A percentile compares a stretch with the other conserved stretches of the same genome.
These are phyloP conservation scores for Erysimum cheiri DNA, from an alignment of 441 rosid species.

Conservation along the genomic window DNA sequence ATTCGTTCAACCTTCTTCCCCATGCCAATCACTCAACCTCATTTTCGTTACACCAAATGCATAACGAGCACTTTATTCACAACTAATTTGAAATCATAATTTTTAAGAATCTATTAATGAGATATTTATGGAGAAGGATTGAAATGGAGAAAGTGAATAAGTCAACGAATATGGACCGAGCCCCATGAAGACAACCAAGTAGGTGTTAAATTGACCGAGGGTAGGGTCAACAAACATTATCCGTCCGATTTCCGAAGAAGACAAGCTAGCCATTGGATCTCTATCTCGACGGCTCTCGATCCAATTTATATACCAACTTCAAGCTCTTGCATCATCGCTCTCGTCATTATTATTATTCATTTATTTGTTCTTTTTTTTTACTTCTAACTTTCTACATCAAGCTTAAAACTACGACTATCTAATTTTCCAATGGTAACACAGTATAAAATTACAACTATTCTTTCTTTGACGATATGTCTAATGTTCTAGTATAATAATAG, in stretches of 20 bases:
- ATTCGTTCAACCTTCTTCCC: neutral
- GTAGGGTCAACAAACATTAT: slow-evolving; percentile 34
- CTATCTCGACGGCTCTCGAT: slow-evolving; percentile 30
- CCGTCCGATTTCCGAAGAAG: slow-evolving; percentile 20
- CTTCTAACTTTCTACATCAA: slow-evolving; percentile 19
- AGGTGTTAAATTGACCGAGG: slow-evolving; percentile 40
- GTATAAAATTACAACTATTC: slow-evolving; percentile 16
- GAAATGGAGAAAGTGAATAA: neutral
- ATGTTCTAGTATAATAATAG: neutral
- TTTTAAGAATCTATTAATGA: neutral
- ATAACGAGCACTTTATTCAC: slow-evolving; percentile 7
- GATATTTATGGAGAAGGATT: slow-evolving; percentile 22
- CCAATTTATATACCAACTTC: slow-evolving; percentile 10
- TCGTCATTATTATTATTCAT: slow-evolving; percentile 36
- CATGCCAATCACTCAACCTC: slow-evolving; percentile 8
- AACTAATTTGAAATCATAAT: slow-evolving; percentile 23
- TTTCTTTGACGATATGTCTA: neutral
- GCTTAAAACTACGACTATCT: slow-evolving; percentile 21
- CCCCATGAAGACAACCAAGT: slow-evolving; percentile 35
- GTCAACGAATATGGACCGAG: slow-evolving; percentile 36
- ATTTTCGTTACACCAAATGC: slow-evolving; percentile 4
- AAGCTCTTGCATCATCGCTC: slow-evolving; percentile 39
- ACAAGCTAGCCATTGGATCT: slow-evolving; percentile 21
- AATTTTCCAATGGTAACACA: neutral
- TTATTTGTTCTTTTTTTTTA: slow-evolving; percentile 35